These are phyloP conservation scores for Salvia miltiorrhiza DNA, from an alignment of 257 asterid species.

Conservation along the genomic window DNA sequence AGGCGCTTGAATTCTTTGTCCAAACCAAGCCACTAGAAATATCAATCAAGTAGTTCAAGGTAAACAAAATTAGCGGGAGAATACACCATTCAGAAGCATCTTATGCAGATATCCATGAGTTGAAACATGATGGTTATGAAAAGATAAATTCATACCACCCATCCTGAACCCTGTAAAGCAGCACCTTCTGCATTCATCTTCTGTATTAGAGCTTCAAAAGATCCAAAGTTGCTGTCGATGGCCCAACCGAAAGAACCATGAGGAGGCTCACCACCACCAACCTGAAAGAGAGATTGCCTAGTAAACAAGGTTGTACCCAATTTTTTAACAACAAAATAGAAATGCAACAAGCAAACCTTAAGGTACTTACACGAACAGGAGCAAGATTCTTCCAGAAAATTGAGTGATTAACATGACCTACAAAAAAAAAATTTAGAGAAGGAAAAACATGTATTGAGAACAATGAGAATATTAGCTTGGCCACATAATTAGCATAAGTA, in stretches of 20 bases:
- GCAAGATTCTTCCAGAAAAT: constrained; percentile 95
- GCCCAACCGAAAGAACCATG: constrained; percentile 57
- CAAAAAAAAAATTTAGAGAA: neutral
- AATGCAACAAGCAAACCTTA: neutral
- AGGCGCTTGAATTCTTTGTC: constrained; percentile 75
- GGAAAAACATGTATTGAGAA: neutral
- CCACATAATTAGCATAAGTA: constrained; percentile 3
- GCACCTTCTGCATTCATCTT: constrained; percentile 89
- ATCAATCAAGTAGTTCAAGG: neutral
- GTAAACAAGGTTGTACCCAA: neutral
- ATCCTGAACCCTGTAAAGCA: constrained; percentile 89
- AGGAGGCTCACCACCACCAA: constrained; percentile 85
- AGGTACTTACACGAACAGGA: constrained; percentile 56
- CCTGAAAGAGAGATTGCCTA: constrained; percentile 39
- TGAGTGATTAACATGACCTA: constrained; percentile 91
- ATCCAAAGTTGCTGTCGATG: constrained; percentile 61
- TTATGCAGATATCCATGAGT: neutral
- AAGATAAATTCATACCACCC: constrained; percentile 64
- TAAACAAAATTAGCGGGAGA: neutral
- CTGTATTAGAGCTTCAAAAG: constrained; percentile 62
- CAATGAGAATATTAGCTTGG: neutral
- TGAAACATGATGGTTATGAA: neutral
- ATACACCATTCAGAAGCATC: neutral
- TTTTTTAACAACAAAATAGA: neutral
- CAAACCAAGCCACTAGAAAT: constrained; percentile 70